Evolutionary conservation across 441 rosid species (phyloP), one percentile per base, ranked within the genome.

Genomic region (Erysimum cheiri): DNA sequence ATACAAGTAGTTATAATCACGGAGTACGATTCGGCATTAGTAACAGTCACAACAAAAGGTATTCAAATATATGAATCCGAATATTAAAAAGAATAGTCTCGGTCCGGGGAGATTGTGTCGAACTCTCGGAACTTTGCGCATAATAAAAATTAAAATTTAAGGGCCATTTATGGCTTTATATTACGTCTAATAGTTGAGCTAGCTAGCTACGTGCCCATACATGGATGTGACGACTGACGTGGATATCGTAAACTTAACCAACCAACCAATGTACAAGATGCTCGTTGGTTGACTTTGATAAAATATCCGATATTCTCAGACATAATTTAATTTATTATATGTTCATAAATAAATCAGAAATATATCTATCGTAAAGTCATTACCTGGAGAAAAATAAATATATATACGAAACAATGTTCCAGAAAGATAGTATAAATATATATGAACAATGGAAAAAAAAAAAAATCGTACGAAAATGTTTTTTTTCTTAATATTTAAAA

Each of bases 221-320:
- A 71, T 15, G 48, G 64, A 19, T 49, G 72, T 33, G 77, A 73
- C 28, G 28, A 26, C 28, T 26, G 28, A 26, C 39, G 54, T 73
- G 67, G 58, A 36, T 37, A 41, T 50, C 72, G 55, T 52, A 60
- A 60, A 54, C 28, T 26, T 26, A 26, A 26, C 73, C 50, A 67
- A 26, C 73, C 50, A 67, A 22, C 69, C 73, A 67, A 67, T 73
- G 35, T 33, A 60, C 68, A 60, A 60, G 33, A 67, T 74, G 13
- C 2, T 60, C 62, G 33, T 74, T 35, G 35, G 35, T 67, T 73
- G 72, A 73, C 77, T 73, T 67, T 60, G 4, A 54, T 60, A 24
- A 4, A 71, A 44, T 64, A 72, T 28, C 15, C 50, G 9, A 46
- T 56, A 19, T 28, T 8, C 17, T 56, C 24, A 46, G 12, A 56